These are phyloP conservation scores for Coniochaeta sp. DNA, from an alignment of 2,329 filamentous ascomycete genomes.

Conservation along the genomic window DNA sequence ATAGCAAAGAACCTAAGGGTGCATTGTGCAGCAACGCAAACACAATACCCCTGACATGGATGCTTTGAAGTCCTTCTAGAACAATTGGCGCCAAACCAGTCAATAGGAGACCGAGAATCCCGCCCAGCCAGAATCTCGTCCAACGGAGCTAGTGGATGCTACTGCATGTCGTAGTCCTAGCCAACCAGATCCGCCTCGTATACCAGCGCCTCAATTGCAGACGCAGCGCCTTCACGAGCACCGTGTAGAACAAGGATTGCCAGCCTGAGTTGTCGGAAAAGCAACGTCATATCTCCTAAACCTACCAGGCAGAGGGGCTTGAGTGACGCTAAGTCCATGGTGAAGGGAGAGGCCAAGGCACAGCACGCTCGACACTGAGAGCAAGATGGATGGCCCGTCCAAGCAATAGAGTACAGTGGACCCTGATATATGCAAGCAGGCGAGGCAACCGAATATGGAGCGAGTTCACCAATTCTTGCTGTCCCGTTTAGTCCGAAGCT, in stretches of 20 bases:
- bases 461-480: constrained; percentile 18
- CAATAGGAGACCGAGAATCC: not conserved
- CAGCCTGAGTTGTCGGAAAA: constrained; percentile 6
- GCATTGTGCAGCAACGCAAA: not conserved
- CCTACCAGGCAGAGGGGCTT: constrained; percentile 1
- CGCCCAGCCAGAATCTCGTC: not conserved
- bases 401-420: constrained; percentile 17
- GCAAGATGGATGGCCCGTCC: constrained; percentile 10
- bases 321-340: constrained; percentile 17
- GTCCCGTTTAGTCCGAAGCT: constrained; percentile 10
- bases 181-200: constrained; percentile 11
- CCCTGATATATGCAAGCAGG: constrained; percentile 15
- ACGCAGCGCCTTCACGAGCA: constrained; percentile 10
- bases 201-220: constrained; percentile 15
- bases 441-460: constrained; percentile 20
- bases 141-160: not conserved
- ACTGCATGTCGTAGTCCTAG: constrained; percentile 4
- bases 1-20: not conserved
- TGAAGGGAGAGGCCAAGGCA: constrained; percentile 19
- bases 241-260: constrained; percentile 4
- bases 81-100: not conserved
- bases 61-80: not conserved
- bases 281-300: not conserved
- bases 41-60: not conserved
- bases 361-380: constrained; percentile 12